Evolutionary conservation across 2,329 filamentous ascomycete species (phyloP).

Genomic region (Pseudogymnoascus sp.): DNA sequence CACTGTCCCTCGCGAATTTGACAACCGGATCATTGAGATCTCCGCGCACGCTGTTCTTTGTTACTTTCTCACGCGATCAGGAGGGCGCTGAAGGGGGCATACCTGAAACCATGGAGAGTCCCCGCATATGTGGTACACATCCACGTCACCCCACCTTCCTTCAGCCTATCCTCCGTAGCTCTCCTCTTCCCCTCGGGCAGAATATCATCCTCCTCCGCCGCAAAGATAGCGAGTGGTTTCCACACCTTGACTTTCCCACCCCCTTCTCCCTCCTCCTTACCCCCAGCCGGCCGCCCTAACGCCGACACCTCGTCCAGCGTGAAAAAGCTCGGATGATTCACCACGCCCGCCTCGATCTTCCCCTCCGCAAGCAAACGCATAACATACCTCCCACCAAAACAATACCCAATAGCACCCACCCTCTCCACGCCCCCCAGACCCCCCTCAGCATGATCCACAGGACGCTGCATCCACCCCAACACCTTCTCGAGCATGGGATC

Average conservation of each 20-base stretch:
- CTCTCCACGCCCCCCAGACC: slow-evolving; percentile 32
- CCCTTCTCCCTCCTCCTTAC: background rate
- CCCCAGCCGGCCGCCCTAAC: background rate
- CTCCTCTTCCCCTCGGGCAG: background rate
- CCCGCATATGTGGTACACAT: background rate
- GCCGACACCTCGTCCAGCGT: slow-evolving; percentile 38
- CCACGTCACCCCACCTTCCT: background rate
- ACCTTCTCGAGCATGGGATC: slow-evolving; percentile 35
- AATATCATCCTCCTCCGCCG: background rate
- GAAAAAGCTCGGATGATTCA: slow-evolving; percentile 70
- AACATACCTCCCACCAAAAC: slow-evolving; percentile 66
- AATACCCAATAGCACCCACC: slow-evolving; percentile 61
- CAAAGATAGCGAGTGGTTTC: background rate
- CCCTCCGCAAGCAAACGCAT: slow-evolving; percentile 55
- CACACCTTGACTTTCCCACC: background rate
- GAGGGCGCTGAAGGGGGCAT: background rate
- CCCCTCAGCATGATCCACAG: background rate
- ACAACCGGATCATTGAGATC: background rate
- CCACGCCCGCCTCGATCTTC: slow-evolving; percentile 58
- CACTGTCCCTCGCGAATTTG: background rate
- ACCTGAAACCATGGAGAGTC: background rate
- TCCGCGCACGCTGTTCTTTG: background rate
- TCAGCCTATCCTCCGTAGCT: background rate
- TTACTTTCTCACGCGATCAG: background rate
- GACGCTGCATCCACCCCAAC: slow-evolving; percentile 31